Percentiles rank a stretch among this genome's conserved stretches.
phyloP scores from a whole-genome alignment of 805 yeast species.

The Starmerella stigmatis region DNA sequence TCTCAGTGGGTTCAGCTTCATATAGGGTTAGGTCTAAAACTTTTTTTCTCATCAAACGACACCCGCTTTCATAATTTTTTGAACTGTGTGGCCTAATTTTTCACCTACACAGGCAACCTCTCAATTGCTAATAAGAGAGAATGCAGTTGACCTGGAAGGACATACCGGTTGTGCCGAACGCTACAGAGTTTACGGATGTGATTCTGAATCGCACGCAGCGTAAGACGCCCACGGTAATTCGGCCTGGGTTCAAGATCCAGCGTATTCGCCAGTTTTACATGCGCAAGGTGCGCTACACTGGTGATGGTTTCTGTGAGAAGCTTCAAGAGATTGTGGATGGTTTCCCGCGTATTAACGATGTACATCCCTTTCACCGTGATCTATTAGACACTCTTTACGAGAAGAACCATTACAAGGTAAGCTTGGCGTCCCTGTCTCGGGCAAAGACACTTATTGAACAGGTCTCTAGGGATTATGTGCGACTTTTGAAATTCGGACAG shows the following conservation, averaged over 20 bases:
- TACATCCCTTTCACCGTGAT: conserved; percentile 97
- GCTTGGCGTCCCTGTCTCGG: conserved; percentile 85
- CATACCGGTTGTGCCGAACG: conserved; percentile 85
- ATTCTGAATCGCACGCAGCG: conserved; percentile 96
- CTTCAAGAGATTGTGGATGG: conserved; percentile 74
- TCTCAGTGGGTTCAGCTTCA: not conserved
- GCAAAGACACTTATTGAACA: conserved; percentile 92
- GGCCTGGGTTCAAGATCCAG: conserved; percentile 91
- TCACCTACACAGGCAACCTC: not conserved
- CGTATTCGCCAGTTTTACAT: conserved; percentile 95
- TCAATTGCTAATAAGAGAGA: conserved; percentile 1
- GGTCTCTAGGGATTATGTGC: conserved; percentile 87
- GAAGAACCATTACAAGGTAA: conserved; percentile 94
- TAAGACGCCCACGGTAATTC: conserved; percentile 96
- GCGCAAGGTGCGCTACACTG: conserved; percentile 94
- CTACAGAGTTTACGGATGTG: conserved; percentile 90
- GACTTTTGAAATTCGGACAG: conserved; percentile 94
- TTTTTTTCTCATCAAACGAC: conserved; percentile 2
- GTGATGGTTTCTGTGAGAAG: conserved; percentile 92
- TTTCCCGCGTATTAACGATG: conserved; percentile 93
- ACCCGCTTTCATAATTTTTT: conserved; percentile 6
- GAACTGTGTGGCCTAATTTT: conserved; percentile 4
- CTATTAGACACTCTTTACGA: conserved; percentile 95
- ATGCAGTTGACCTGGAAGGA: conserved; percentile 99
- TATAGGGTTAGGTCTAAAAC: not conserved